Percentiles rank a stretch among this genome's conserved stretches.
Evolutionary conservation across 2,329 filamentous ascomycete species (phyloP).

Genomic region (Aspergillus fumigatiaffinis): DNA sequence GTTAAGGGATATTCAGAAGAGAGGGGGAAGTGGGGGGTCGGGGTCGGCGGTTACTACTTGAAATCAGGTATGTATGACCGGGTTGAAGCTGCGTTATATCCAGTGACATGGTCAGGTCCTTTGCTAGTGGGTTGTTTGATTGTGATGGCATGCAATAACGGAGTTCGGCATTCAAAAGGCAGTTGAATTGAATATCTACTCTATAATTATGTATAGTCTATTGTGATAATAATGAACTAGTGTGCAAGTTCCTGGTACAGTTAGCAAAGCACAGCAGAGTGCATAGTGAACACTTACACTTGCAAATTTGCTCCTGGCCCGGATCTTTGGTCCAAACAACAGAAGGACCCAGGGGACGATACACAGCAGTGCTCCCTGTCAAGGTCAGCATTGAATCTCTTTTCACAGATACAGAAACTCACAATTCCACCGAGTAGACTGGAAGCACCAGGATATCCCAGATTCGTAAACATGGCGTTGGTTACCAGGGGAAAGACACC

Average conservation of each 20-base stretch:
- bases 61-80: background rate
- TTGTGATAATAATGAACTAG: background rate
- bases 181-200: background rate
- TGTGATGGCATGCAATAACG: background rate
- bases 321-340: constrained; percentile 71
- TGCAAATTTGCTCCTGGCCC: constrained; percentile 73
- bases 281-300: constrained; percentile 42
- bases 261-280: background rate
- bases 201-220: background rate
- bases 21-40: background rate
- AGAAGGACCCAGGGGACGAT: constrained; percentile 84
- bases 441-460: constrained; percentile 69
- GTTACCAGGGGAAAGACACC: constrained; percentile 79
- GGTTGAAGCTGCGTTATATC: background rate
- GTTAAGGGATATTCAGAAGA: no score
- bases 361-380: constrained; percentile 56
- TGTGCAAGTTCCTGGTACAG: background rate
- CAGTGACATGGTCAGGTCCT: background rate
- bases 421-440: constrained; percentile 73
- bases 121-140: background rate
- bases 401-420: constrained; percentile 13
- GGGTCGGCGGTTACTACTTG: background rate
- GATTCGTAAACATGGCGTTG: constrained; percentile 64
- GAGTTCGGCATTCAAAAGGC: background rate
- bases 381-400: constrained; percentile 5